Evolutionary conservation across 208 protist species (phyloP).

Genomic region (Leishmania turanica): DNA sequence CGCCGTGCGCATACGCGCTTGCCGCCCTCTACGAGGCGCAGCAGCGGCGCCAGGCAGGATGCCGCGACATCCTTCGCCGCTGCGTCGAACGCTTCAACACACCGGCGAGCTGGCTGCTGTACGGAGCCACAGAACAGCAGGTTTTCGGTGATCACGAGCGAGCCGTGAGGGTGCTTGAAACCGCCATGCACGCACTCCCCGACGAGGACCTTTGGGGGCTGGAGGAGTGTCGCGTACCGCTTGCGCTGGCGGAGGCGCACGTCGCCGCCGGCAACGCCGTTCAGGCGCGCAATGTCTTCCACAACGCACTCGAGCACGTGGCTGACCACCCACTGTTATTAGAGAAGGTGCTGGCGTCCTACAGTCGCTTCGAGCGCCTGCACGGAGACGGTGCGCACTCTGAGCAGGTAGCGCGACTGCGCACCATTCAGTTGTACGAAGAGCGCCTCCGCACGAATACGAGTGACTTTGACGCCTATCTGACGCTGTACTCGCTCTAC

Average conservation of each 20-base stretch:
- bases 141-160: slow-evolving; percentile 56
- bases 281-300: slow-evolving; percentile 58
- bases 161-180: slow-evolving; percentile 65
- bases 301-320: slow-evolving; percentile 48
- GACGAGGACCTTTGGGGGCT: slow-evolving; percentile 43
- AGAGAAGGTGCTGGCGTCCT: slow-evolving; percentile 65
- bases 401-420: slow-evolving; percentile 35
- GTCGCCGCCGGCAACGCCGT: slow-evolving; percentile 26
- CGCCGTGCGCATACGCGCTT: slow-evolving; percentile 90
- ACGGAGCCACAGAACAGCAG: slow-evolving; percentile 82
- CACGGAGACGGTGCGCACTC: slow-evolving; percentile 44
- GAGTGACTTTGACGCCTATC: slow-evolving; percentile 64
- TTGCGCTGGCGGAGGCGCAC: slow-evolving; percentile 64
- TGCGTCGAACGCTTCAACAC: slow-evolving; percentile 74
- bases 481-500: slow-evolving; percentile 75
- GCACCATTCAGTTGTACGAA: slow-evolving; percentile 66
- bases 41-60: slow-evolving; percentile 37
- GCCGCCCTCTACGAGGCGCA: slow-evolving; percentile 94
- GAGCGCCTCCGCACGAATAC: slow-evolving; percentile 53
- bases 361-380: slow-evolving; percentile 68
- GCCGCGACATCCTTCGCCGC: slow-evolving; percentile 59
- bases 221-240: slow-evolving; percentile 67
- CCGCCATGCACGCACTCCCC: slow-evolving; percentile 75
- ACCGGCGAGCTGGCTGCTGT: slow-evolving; percentile 89
- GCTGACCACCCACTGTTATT: slow-evolving; percentile 25